Percentiles rank a stretch among this genome's conserved stretches.
Conservation (phyloP, 306 rosid species). For the Quercus agrifolia region DNA sequence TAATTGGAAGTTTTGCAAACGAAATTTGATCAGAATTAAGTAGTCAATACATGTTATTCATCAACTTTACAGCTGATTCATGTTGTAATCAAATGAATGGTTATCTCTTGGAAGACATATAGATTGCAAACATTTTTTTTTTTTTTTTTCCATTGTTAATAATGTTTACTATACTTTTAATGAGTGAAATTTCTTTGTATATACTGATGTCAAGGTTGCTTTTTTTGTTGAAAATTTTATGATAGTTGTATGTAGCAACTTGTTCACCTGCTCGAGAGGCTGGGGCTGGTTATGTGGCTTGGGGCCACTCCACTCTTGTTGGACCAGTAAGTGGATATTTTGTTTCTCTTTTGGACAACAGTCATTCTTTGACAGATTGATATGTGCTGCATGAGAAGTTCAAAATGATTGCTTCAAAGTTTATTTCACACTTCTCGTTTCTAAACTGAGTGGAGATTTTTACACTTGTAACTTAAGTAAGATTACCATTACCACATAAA, state of each 20-base stretch:
- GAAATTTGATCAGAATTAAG: background rate
- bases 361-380: background rate
- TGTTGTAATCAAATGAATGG: background rate
- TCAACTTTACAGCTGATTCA: background rate
- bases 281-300: slow-evolving; percentile 84
- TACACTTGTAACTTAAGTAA: background rate
- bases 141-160: background rate
- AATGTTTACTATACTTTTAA: too few species aligned
- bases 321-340: slow-evolving; percentile 76
- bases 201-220: slow-evolving; percentile 6
- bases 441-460: slow-evolving; percentile 1
- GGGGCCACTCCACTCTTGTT: slow-evolving; percentile 98
- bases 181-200: background rate
- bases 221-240: slow-evolving; percentile 12
- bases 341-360: slow-evolving; percentile 1
- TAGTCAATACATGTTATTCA: background rate
- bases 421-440: slow-evolving; percentile 15
- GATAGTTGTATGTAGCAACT: slow-evolving; percentile 88
- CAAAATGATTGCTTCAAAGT: background rate
- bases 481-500: background rate
- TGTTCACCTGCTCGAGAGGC: slow-evolving; percentile 96
- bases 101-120: background rate
- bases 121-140: background rate
- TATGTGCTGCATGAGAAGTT: background rate
- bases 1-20: background rate